Conservation (phyloP, 352 stramenopile species). For the Phytophthora podocarpi region DNA sequence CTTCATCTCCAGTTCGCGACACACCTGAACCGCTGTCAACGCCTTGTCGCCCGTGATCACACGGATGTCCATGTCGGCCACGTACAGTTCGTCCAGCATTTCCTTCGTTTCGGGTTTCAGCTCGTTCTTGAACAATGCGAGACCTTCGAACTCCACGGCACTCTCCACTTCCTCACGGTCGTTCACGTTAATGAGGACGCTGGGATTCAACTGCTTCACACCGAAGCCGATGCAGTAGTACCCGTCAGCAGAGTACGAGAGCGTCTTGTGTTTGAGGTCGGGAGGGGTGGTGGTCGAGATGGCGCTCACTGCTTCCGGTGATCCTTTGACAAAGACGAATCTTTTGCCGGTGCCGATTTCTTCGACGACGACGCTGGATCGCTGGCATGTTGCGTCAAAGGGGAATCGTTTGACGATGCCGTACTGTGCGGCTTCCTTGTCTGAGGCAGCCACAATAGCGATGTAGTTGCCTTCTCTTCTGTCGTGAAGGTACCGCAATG, state of each 20-base stretch:
- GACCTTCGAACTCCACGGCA: conserved; percentile 62
- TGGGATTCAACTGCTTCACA: conserved; percentile 30
- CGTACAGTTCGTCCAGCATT: conserved; percentile 70
- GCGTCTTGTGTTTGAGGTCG: conserved; percentile 53
- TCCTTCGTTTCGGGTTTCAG: conserved; percentile 71
- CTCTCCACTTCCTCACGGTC: conserved; percentile 55
- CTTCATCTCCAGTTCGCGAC: conserved; percentile 43
- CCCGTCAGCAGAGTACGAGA: conserved; percentile 55
- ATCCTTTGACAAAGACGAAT: conserved; percentile 60
- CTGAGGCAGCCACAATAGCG: too few relatives aligned
- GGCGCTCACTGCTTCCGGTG: conserved; percentile 42
- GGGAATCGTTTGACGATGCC: conserved; percentile 54
- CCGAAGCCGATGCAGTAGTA: conserved; percentile 69
- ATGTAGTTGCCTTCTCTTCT: too few relatives aligned
- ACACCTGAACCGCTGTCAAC: conserved; percentile 53
- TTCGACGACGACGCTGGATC: conserved; percentile 54
- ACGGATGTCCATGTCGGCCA: conserved; percentile 61
- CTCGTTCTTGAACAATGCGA: conserved; percentile 86
- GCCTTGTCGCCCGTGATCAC: conserved; percentile 88
- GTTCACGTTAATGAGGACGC: conserved; percentile 20
- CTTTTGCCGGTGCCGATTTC: conserved; percentile 38
- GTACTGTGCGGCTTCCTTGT: too few relatives aligned
- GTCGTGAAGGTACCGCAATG: too few relatives aligned
- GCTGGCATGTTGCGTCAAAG: conserved; percentile 55
- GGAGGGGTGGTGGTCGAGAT: conserved; percentile 43